These are phyloP conservation scores for Pythium chondricola DNA, from an alignment of 352 stramenopile species.

Conservation along the genomic window DNA sequence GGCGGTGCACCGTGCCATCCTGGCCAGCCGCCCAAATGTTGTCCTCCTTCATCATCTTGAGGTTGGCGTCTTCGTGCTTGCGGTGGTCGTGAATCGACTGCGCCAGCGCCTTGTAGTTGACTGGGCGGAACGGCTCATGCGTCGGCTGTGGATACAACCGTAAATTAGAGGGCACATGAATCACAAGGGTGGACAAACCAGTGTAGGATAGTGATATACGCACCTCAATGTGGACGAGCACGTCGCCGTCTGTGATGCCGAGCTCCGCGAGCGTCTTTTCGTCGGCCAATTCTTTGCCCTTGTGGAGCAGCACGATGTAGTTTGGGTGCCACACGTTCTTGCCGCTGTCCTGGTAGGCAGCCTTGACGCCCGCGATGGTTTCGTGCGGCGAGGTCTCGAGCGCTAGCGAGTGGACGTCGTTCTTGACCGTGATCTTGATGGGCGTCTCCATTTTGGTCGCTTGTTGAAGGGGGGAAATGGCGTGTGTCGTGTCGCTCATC, in stretches of 20 bases:
- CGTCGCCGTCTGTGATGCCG: constrained; percentile 64
- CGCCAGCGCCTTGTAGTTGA: constrained; percentile 82
- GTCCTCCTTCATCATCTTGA: constrained; percentile 86
- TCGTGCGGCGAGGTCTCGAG: constrained; percentile 66
- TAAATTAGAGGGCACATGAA: background rate
- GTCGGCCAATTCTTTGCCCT: constrained; percentile 78
- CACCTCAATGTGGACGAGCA: constrained; percentile 82
- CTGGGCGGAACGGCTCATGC: constrained; percentile 80
- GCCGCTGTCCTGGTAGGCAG: constrained; percentile 69
- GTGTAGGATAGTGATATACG: too few relatives aligned
- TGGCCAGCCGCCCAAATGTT: constrained; percentile 80
- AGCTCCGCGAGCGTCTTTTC: constrained; percentile 82
- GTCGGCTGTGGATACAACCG: constrained; percentile 25
- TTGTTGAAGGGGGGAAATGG: too few relatives aligned
- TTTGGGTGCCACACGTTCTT: constrained; percentile 60
- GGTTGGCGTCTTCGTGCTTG: constrained; percentile 74
- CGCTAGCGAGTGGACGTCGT: constrained; percentile 55
- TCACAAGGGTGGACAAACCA: too few relatives aligned
- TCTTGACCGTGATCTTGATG: constrained; percentile 82
- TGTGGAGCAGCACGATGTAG: constrained; percentile 82
- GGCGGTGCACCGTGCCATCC: constrained; percentile 75
- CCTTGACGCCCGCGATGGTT: constrained; percentile 78
- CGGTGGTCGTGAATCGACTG: constrained; percentile 71
- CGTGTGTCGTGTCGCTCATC: too few relatives aligned
- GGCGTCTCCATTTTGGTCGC: constrained; percentile 20